Percentiles rank a stretch among this genome's conserved stretches.
These are phyloP conservation scores for Catenaria anguillulae DNA, from an alignment of 371 early-diverging fungal genomes.

Conservation along the genomic window DNA sequence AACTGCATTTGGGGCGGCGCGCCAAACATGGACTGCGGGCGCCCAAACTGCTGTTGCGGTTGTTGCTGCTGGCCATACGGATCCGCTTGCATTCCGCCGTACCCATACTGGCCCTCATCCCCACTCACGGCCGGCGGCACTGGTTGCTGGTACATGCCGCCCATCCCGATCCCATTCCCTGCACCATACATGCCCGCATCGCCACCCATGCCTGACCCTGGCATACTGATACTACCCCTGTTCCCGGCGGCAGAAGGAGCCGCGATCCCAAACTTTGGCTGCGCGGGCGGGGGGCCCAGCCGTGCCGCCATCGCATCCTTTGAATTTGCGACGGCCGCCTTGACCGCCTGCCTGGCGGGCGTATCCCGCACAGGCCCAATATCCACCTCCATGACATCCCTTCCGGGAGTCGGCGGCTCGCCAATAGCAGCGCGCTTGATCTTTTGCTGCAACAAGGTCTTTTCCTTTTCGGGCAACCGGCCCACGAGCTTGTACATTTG, in stretches of 20 bases:
- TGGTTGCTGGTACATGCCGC: too few species aligned
- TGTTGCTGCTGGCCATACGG: too few species aligned
- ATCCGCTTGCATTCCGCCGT: too few species aligned
- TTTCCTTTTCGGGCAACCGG: conserved; percentile 60
- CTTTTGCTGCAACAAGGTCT: conserved; percentile 56
- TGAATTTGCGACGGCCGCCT: conserved; percentile 6
- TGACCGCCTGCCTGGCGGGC: conserved; percentile 1
- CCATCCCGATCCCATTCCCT: too few species aligned
- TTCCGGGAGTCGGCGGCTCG: neutral
- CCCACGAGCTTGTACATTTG: conserved; percentile 59
- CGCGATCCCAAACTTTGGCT: neutral
- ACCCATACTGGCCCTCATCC: conserved; percentile 5
- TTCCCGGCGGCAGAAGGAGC: conserved; percentile 8
- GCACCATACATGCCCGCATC: too few species aligned
- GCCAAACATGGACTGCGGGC: too few species aligned
- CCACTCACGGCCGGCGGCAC: neutral
- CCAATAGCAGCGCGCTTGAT: conserved; percentile 36
- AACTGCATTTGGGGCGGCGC: too few species aligned
- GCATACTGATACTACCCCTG: conserved; percentile 1
- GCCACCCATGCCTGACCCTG: too few species aligned
- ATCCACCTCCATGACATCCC: neutral
- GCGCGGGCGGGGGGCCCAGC: neutral
- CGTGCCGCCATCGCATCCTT: too few species aligned
- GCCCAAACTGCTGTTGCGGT: conserved; percentile 6
- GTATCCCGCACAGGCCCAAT: neutral